Evolutionary conservation across 768 basidiomycete genomes (phyloP).

Genomic region (Exidia glandulosa): DNA sequence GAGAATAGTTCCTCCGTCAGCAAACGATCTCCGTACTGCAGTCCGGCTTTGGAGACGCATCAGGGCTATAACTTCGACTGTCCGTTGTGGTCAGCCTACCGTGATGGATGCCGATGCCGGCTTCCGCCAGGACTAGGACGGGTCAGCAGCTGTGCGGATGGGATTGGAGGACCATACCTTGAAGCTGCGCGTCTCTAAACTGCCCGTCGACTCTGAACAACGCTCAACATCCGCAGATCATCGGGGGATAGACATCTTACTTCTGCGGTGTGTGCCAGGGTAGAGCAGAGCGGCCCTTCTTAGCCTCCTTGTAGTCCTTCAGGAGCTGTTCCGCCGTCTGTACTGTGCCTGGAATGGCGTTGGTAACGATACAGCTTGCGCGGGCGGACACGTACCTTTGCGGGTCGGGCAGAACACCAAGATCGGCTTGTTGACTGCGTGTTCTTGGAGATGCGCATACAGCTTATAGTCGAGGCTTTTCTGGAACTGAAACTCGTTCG

Average conservation of each 20-base stretch:
- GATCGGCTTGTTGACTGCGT: slow-evolving; percentile 72
- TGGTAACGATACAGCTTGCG: neutral
- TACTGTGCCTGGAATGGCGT: slow-evolving; percentile 33
- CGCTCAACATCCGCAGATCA: slow-evolving; percentile 1
- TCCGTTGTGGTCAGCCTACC: slow-evolving; percentile 16
- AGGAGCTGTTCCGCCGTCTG: slow-evolving; percentile 66
- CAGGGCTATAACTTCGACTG: neutral
- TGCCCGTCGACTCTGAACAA: slow-evolving; percentile 37
- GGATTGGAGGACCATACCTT: slow-evolving; percentile 29
- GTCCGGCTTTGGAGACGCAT: slow-evolving; percentile 34
- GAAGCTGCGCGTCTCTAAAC: slow-evolving; percentile 60
- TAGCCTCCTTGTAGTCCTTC: slow-evolving; percentile 54
- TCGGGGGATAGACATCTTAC: slow-evolving; percentile 21
- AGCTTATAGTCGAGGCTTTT: slow-evolving; percentile 61
- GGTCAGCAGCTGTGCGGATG: neutral
- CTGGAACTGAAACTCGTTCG: slow-evolving; percentile 73
- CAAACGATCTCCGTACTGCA: slow-evolving; percentile 61
- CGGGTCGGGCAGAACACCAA: slow-evolving; percentile 84
- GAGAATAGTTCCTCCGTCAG: slow-evolving; percentile 65
- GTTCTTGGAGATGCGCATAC: slow-evolving; percentile 58
- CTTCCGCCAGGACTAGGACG: slow-evolving; percentile 43
- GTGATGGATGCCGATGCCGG: slow-evolving; percentile 85
- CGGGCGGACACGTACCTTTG: slow-evolving; percentile 43
- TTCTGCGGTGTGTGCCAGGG: slow-evolving; percentile 60
- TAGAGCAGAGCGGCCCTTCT: slow-evolving; percentile 34